Evolutionary conservation across 2,329 filamentous ascomycete genomes (phyloP).

Genomic region (Diaporthe sp.): DNA sequence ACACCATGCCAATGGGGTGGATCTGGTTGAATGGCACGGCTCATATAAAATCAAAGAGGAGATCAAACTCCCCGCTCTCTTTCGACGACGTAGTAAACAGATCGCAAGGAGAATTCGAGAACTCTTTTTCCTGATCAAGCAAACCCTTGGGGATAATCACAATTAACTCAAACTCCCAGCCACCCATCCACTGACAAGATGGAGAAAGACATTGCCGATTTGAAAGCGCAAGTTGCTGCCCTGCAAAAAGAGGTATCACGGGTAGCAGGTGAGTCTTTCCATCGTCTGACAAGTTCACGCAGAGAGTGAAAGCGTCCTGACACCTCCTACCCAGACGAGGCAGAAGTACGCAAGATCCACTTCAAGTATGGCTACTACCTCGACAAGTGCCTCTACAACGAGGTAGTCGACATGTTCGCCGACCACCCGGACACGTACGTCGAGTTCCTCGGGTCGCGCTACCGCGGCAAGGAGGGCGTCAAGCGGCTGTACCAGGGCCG

Average conservation of each 20-base stretch:
- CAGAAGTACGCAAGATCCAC: conserved; percentile 67
- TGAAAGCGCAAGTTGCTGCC: conserved; percentile 53
- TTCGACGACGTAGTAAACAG: too few relatives aligned
- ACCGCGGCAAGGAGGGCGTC: conserved; percentile 64
- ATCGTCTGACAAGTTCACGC: too few relatives aligned
- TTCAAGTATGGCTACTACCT: conserved; percentile 72
- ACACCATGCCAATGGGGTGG: conserved; percentile 11
- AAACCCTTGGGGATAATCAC: neutral
- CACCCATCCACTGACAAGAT: conserved; percentile 44
- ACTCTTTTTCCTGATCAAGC: too few relatives aligned
- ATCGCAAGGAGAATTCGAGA: neutral
- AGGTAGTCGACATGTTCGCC: conserved; percentile 65
- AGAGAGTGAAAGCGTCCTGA: neutral
- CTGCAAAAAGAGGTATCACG: conserved; percentile 53
- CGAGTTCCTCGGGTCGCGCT: conserved; percentile 68
- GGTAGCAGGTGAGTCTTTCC: conserved; percentile 45
- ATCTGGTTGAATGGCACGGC: neutral
- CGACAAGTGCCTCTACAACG: conserved; percentile 70
- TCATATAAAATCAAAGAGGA: neutral
- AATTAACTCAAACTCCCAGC: neutral
- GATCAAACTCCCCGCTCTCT: neutral
- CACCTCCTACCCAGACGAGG: conserved; percentile 56
- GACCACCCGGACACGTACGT: conserved; percentile 67
- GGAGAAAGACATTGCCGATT: conserved; percentile 52
- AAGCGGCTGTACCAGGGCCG: conserved; percentile 65